A percentile compares a stretch with the other conserved stretches of the same genome.
Evolutionary conservation across 2,329 filamentous ascomycete species (phyloP).

Genomic region (Ploettnerulaceae sp.): DNA sequence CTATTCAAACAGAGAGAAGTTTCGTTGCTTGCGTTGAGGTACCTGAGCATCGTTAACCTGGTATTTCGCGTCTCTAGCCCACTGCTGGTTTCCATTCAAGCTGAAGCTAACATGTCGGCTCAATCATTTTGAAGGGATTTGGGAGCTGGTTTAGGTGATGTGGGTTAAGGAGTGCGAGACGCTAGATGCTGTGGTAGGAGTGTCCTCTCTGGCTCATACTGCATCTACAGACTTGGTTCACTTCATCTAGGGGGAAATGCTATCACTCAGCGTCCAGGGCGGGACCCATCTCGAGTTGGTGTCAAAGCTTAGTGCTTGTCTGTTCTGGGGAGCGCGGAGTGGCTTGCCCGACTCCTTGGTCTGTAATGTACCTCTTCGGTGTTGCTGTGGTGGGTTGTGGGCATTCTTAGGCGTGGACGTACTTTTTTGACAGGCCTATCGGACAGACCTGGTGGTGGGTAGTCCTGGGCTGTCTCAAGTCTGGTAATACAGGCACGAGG

Average conservation of each 20-base stretch:
- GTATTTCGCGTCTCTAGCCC: constrained; percentile 19
- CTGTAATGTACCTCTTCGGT: constrained; percentile 9
- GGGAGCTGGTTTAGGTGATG: constrained; percentile 10
- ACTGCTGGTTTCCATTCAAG: constrained; percentile 20
- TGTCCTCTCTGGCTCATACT: constrained; percentile 16
- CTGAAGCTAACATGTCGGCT: constrained; percentile 19
- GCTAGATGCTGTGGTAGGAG: constrained; percentile 26
- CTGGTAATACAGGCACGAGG: constrained; percentile 17
- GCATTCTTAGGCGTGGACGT: constrained; percentile 15
- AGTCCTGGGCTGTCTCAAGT: constrained; percentile 33
- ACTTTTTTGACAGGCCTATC: constrained; percentile 8
- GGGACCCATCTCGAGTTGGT: constrained; percentile 89
- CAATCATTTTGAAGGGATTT: constrained; percentile 16
- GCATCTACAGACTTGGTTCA: constrained; percentile 18
- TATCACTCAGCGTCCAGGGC: constrained; percentile 30
- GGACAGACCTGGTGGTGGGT: constrained; percentile 31
- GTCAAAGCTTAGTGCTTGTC: constrained; percentile 95
- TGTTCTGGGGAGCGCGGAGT: constrained; percentile 27
- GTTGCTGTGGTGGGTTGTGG: constrained; percentile 20
- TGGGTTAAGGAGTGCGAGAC: constrained; percentile 18
- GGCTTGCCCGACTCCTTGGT: constrained; percentile 16
- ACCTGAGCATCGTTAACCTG: constrained; percentile 20
- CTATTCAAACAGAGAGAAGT: constrained; percentile 70
- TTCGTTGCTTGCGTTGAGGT: constrained; percentile 30
- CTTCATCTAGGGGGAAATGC: constrained; percentile 13